Conservation (phyloP, 164 flowering plant genomes). For the Aristolochia fimbriata region DNA sequence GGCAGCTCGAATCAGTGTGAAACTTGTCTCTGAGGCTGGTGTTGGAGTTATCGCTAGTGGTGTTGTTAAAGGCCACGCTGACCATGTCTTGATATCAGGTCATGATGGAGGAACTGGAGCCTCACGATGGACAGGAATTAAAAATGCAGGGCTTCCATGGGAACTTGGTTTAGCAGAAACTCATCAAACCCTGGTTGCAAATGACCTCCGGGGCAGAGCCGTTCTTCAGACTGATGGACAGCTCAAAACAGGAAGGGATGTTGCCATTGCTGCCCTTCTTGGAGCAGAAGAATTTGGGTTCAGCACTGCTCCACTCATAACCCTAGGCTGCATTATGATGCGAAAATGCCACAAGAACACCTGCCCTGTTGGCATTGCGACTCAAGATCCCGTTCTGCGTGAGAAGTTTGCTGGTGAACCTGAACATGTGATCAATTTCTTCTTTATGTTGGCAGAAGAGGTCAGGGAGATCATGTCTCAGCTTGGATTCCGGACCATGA, state of each 20-base stretch:
- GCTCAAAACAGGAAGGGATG: conserved; percentile 95
- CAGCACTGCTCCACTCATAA: conserved; percentile 98
- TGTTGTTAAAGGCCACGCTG: conserved; percentile 99
- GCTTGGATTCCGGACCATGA: conserved; percentile 77
- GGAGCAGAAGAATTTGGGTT: conserved; percentile 99
- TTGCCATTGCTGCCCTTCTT: conserved; percentile 92
- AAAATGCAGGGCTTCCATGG: conserved; percentile 99
- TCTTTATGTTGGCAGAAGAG: conserved; percentile 98
- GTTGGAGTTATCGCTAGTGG: conserved; percentile 99
- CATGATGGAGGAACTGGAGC: conserved; percentile 99
- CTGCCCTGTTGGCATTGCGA: conserved; percentile 99
- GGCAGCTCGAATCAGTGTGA: conserved; percentile 86
- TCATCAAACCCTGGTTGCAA: conserved; percentile 96
- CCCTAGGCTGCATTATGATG: conserved; percentile 99
- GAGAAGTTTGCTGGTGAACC: conserved; percentile 99
- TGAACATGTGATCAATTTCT: conserved; percentile 94
- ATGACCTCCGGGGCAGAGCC: conserved; percentile 94
- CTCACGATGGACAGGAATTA: conserved; percentile 98
- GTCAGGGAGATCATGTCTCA: conserved; percentile 88
- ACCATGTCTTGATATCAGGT: conserved; percentile 93
- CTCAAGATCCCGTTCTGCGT: conserved; percentile 95
- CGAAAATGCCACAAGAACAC: conserved; percentile 98
- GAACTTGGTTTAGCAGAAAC: conserved; percentile 99
- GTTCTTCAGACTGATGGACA: conserved; percentile 95
- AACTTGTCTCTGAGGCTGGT: conserved; percentile 97